These are phyloP conservation scores for Hypoxylon rubiginosum DNA, from an alignment of 2,329 filamentous ascomycete genomes.

Conservation along the genomic window DNA sequence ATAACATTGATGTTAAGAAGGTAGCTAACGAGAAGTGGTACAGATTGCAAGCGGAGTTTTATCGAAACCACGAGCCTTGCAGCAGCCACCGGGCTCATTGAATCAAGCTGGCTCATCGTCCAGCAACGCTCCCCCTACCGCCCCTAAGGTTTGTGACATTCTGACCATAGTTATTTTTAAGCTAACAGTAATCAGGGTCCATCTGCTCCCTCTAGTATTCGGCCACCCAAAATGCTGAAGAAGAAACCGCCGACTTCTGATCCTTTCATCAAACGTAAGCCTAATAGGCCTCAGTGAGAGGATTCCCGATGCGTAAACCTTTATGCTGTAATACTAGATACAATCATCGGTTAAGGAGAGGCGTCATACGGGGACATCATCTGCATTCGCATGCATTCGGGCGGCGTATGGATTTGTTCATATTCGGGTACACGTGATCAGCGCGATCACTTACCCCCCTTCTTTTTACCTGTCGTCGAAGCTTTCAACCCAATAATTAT, in stretches of 20 bases:
- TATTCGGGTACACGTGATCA: conserved; percentile 2
- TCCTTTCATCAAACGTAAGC: conserved; percentile 49
- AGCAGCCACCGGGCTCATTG: conserved; percentile 42
- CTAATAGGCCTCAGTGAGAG: conserved; percentile 43
- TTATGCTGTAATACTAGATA: neutral
- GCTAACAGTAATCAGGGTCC: conserved; percentile 45
- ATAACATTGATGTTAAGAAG: neutral
- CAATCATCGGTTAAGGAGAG: conserved; percentile 1
- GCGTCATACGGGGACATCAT: conserved; percentile 2
- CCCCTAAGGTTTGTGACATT: conserved; percentile 42
- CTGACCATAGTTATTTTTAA: neutral
- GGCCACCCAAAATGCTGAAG: conserved; percentile 35
- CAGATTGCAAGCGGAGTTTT: conserved; percentile 43
- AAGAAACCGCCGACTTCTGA: conserved; percentile 40
- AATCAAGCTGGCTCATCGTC: conserved; percentile 23
- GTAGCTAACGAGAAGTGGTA: conserved; percentile 23
- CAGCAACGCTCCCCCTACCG: conserved; percentile 36
- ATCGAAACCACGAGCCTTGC: conserved; percentile 19
- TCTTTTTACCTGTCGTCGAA: neutral
- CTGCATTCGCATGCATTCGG: conserved; percentile 20
- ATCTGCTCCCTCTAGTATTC: conserved; percentile 38
- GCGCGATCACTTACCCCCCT: neutral
- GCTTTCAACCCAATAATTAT: conserved; percentile 2
- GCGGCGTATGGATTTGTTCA: conserved; percentile 21
- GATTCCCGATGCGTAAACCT: neutral